Base-by-base conservation (phyloP, 768 basidiomycete genomes). In the Roridomyces roridus region DNA sequence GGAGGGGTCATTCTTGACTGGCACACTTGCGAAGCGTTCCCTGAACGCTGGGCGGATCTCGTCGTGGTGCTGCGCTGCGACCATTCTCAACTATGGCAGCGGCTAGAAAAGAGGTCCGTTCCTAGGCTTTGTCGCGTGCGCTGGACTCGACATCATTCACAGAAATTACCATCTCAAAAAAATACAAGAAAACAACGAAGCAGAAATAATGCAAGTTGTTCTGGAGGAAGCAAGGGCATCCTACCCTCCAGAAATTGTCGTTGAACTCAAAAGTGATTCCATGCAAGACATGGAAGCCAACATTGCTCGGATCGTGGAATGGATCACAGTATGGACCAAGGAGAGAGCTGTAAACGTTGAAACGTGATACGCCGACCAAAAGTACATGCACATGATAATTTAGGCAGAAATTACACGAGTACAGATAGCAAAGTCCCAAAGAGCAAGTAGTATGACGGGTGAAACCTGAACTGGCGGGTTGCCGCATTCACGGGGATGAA, bases 161-260 rank as follows among this genome's bases (percentile, higher is more conserved):
- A 98, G 96, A 58, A 83, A 84, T 9, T 98, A 98, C 69, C 77
- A 91, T 1, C 72, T 95, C 45, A 92, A 92, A 70, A 99, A 99
- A 74, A 93, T 99, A 5, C 91, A 96, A 70, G 97, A 99, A 74
- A 99, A 99, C 72, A 96, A 98, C 72, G 91, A 96, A 67, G 95
- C 96, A 12, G 97, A 99, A 76, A 98, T 99, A 68, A 97, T 98
- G 95, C 81, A 92, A 67, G 86, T 95, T 46, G 87, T 97, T 34
- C 76, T 91, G 11, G 89, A 92, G 28, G 97, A 99, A 71, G 96
- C 96, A 4, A 80, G 86, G 40, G 85, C 86, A 35, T 92, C 94
- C 0, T 99, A 98, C 71, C 82, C 88, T 0, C 67, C 80, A n/a
- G 88, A 92, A 70, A 91, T 96, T 60, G 83, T 98, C 23, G 88